Percentiles rank a stretch among this genome's conserved stretches.
Conservation (phyloP, 495 filamentous ascomycete species). For the Penicillium samsonianum region DNA sequence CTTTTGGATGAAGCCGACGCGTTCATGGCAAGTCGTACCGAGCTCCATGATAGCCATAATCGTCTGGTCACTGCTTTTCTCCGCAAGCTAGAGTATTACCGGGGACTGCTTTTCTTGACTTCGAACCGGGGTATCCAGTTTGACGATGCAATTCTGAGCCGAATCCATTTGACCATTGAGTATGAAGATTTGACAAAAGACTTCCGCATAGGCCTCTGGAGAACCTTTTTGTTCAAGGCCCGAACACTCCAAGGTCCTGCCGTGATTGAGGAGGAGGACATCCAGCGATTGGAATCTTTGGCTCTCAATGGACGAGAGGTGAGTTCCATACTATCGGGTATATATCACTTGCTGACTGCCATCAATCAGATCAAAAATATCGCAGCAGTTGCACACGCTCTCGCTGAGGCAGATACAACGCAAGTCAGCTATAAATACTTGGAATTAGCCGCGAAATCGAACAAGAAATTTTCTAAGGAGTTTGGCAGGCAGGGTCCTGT, state of each 20-base stretch:
- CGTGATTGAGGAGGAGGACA: slow-evolving; percentile 17
- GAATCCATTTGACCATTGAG: slow-evolving; percentile 45
- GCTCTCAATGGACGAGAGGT: slow-evolving; percentile 32
- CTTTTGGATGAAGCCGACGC: slow-evolving; percentile 51
- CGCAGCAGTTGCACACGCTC: slow-evolving; percentile 21
- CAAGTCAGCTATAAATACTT: slow-evolving; percentile 27
- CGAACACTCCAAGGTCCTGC: slow-evolving; percentile 21
- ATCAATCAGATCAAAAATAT: slow-evolving; percentile 29
- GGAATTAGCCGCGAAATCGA: slow-evolving; percentile 24
- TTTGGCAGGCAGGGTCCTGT: slow-evolving; percentile 17
- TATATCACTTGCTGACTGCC: slow-evolving; percentile 14
- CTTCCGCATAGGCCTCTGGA: slow-evolving; percentile 29
- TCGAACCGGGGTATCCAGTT: slow-evolving; percentile 30
- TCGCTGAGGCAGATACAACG: slow-evolving; percentile 15
- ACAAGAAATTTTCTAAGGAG: slow-evolving; percentile 24
- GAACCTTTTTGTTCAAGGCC: slow-evolving; percentile 15
- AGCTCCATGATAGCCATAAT: slow-evolving; percentile 29
- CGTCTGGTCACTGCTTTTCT: slow-evolving; percentile 47
- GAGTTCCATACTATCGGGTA: slow-evolving; percentile 6
- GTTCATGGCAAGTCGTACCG: slow-evolving; percentile 35
- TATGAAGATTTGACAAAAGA: slow-evolving; percentile 39
- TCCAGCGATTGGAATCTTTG: slow-evolving; percentile 20
- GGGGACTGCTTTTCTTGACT: slow-evolving; percentile 40
- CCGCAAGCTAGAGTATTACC: slow-evolving; percentile 58
- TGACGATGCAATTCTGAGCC: slow-evolving; percentile 48